Percentiles rank a stretch among this genome's conserved stretches.
These are phyloP conservation scores for Neurospora tetrasperma DNA, from an alignment of 495 filamentous ascomycete species.

Conservation along the genomic window DNA sequence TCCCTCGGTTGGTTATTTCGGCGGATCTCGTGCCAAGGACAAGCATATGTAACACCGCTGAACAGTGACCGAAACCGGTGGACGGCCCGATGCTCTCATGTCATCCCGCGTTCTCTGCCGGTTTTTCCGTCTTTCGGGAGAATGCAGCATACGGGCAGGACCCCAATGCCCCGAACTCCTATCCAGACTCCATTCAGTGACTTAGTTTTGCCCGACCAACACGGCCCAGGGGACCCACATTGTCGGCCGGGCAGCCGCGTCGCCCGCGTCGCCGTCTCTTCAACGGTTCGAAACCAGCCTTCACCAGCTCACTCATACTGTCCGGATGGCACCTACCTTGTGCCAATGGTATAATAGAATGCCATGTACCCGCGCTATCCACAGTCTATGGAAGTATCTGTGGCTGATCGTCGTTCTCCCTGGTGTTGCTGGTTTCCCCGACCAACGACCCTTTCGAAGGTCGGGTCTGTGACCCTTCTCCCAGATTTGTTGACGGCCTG, in stretches of 20 bases:
- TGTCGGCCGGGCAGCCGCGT: background rate
- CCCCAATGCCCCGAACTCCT: background rate
- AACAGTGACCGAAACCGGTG: background rate
- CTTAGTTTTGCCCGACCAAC: background rate
- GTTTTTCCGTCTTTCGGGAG: background rate
- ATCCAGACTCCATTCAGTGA: background rate
- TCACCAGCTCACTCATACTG: background rate
- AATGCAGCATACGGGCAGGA: background rate
- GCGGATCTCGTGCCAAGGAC: background rate
- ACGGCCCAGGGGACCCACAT: background rate
- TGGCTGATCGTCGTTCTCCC: background rate
- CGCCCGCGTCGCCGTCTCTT: background rate
- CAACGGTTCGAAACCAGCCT: background rate
- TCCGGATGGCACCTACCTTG: background rate
- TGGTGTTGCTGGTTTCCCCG: background rate
- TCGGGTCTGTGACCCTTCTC: background rate
- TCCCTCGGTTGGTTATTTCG: background rate
- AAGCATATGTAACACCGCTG: background rate
- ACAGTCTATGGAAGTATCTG: too few species aligned
- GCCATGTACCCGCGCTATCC: too few species aligned
- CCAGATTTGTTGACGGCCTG: background rate
- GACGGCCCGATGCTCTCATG: background rate
- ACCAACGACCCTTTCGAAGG: background rate
- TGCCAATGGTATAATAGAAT: too few species aligned
- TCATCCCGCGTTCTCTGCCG: background rate